Evolutionary conservation across 352 stramenopile genomes (phyloP).

Genomic region (Phytopythium oedochilum): DNA sequence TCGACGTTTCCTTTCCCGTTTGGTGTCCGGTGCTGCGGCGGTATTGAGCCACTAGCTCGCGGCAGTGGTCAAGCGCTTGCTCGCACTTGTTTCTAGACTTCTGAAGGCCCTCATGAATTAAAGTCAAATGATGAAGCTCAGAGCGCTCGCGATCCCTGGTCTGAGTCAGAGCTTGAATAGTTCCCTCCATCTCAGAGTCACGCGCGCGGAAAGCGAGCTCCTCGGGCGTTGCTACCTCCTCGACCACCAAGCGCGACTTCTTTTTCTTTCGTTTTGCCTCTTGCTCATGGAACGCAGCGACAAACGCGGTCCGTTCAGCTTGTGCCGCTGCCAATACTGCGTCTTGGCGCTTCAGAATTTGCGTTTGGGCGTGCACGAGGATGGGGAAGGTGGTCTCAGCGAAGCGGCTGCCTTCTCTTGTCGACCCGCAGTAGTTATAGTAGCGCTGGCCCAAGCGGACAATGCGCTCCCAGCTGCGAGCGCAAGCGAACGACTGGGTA

Average conservation of each 20-base stretch:
- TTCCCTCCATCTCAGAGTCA: conserved; percentile 33
- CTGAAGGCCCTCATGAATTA: conserved; percentile 18
- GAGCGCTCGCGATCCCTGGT: conserved; percentile 17
- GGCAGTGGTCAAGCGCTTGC: conserved; percentile 43
- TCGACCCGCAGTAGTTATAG: conserved; percentile 28
- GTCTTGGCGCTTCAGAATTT: conserved; percentile 42
- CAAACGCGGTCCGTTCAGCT: conserved; percentile 22
- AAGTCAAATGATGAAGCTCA: conserved; percentile 18
- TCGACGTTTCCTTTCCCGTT: not conserved
- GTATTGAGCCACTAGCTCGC: conserved; percentile 43
- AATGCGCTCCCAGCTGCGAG: conserved; percentile 40
- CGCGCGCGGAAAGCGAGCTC: conserved; percentile 49
- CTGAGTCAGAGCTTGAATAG: conserved; percentile 20
- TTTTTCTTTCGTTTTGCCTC: conserved; percentile 85
- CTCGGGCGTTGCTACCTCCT: conserved; percentile 56
- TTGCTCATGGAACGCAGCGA: conserved; percentile 47
- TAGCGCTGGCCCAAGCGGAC: conserved; percentile 54
- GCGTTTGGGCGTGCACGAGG: conserved; percentile 56
- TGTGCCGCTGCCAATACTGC: conserved; percentile 21
- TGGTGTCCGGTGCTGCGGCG: conserved; percentile 7
- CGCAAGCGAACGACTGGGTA: conserved; percentile 23
- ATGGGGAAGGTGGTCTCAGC: conserved; percentile 53
- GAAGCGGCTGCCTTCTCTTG: conserved; percentile 33
- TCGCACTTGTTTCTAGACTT: conserved; percentile 63
- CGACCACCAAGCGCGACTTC: conserved; percentile 68